Evolutionary conservation across 75 land plant genomes (phyloP).

Genomic region (Ceratopteris richardii): DNA sequence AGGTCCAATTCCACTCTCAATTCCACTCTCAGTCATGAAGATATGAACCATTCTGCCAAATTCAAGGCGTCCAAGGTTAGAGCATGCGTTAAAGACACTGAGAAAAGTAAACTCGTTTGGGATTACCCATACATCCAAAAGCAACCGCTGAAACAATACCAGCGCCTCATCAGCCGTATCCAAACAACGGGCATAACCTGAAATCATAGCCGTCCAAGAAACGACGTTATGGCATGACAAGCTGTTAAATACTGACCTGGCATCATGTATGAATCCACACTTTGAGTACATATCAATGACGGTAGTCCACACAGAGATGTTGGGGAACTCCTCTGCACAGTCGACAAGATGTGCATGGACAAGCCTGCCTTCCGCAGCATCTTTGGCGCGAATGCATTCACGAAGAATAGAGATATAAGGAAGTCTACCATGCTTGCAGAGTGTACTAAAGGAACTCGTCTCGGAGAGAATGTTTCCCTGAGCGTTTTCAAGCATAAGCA

Average conservation of each 20-base stretch:
- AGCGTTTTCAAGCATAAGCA: no score
- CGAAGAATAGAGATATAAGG: no score
- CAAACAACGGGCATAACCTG: slow-evolving; percentile 32
- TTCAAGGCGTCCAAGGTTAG: slow-evolving; percentile 26
- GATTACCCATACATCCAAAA: slow-evolving; percentile 5
- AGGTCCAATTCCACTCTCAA: slow-evolving; percentile 7
- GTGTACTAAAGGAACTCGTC: no score
- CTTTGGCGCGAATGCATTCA: no score
- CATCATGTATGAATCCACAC: slow-evolving; percentile 9
- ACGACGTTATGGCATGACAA: slow-evolving; percentile 7
- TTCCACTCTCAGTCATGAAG: no score
- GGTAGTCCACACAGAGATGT: slow-evolving; percentile 1
- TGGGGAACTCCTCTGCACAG: not conserved
- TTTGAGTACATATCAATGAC: slow-evolving; percentile 16
- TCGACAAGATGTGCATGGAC: not conserved
- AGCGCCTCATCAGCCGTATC: slow-evolving; percentile 33
- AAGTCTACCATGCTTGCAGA: no score
- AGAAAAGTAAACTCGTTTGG: slow-evolving; percentile 49
- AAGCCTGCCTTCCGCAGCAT: not conserved
- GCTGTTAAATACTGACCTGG: slow-evolving; percentile 6
- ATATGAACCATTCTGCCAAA: slow-evolving; percentile 45
- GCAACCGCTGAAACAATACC: slow-evolving; percentile 32
- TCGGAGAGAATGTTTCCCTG: no score
- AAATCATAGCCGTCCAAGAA: slow-evolving; percentile 54
- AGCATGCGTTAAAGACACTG: slow-evolving; percentile 43